Base-by-base conservation (phyloP, 129 eudicot genomes). In the Helichrysum umbraculigerum region DNA sequence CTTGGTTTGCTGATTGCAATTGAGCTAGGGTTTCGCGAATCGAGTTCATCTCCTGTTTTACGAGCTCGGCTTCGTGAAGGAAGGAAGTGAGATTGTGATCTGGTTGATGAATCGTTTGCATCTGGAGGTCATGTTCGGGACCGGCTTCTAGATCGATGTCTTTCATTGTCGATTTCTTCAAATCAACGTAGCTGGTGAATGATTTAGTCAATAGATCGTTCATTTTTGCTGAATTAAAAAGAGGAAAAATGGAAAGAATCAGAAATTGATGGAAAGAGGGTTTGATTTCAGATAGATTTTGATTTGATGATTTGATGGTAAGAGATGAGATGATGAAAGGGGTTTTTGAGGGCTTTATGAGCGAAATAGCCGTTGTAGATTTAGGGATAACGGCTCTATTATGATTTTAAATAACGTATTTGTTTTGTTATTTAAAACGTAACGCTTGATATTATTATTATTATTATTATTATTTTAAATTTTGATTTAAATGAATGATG, bases 141-240 rank as follows among this genome's bases (percentile, higher is more conserved):
- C 92, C 88, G 0, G 83, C 32, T 61, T 89, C 96, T 1, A 85
- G 88, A 44, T 88, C 96, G 4, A 76, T 79, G 52, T 93, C 98
- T 84, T 83, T 88, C 84, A 86, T 75, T 73, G 98, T 85, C 22
- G 86, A 86, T 73, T 93, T 93, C 83, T 90, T 93, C 8, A 93
- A 83, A 81, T 93, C 97, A 7, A 90, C 90, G 78, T 93, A 93
- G 91, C 90, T 93, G 7, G 88, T 81, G 87, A 88, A 93, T 16
- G 98, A 93, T 75, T 90, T 93, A 6, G 98, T 93, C 87, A 93
- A 74, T 1, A 93, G 72, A 81, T 93, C 92, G 39, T 93, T 93
- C 98, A 93, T 93, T 14, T 87, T 92, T 71, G 21, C 0, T 39
- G 54, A 15, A 14, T 34, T 42, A 42, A 32, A 6, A 19, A n/a